phyloP scores from a whole-genome alignment of 306 rosid genomes.

The Cicer yamashitae region DNA sequence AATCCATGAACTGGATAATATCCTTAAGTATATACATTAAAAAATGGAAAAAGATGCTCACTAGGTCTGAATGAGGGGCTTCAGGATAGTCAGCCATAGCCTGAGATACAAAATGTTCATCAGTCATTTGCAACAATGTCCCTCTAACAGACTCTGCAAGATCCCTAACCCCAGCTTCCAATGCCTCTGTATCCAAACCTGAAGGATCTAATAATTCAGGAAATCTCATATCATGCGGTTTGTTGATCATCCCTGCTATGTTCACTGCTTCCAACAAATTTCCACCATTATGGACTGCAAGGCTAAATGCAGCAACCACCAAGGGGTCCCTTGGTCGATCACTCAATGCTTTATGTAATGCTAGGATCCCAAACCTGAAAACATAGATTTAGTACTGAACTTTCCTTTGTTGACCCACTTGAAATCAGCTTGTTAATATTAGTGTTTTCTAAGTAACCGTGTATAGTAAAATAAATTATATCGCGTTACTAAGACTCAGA shows the following conservation, averaged over 20 bases:
- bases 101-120: conserved; percentile 67
- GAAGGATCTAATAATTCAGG: conserved; percentile 65
- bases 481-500: neutral
- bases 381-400: conserved; percentile 39
- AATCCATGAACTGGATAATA: conserved; percentile 7
- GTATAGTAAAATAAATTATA: conserved; percentile 3
- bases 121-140: conserved; percentile 64
- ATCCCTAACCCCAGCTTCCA: conserved; percentile 54
- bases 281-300: conserved; percentile 76
- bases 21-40: conserved; percentile 5
- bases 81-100: conserved; percentile 70
- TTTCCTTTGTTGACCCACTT: conserved; percentile 43
- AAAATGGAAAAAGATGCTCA: conserved; percentile 42
- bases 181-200: conserved; percentile 47
- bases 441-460: neutral
- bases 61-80: conserved; percentile 76
- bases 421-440: conserved; percentile 25
- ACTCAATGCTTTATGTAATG: conserved; percentile 70
- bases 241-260: conserved; percentile 65
- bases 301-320: conserved; percentile 76
- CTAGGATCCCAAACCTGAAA: conserved; percentile 80
- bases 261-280: conserved; percentile 64
- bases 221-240: conserved; percentile 58
- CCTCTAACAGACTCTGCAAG: conserved; percentile 58
- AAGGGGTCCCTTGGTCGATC: conserved; percentile 65